Evolutionary conservation across 129 eudicot species (phyloP), one percentile per base, ranked within the genome.

Genomic region (Lonicera japonica): DNA sequence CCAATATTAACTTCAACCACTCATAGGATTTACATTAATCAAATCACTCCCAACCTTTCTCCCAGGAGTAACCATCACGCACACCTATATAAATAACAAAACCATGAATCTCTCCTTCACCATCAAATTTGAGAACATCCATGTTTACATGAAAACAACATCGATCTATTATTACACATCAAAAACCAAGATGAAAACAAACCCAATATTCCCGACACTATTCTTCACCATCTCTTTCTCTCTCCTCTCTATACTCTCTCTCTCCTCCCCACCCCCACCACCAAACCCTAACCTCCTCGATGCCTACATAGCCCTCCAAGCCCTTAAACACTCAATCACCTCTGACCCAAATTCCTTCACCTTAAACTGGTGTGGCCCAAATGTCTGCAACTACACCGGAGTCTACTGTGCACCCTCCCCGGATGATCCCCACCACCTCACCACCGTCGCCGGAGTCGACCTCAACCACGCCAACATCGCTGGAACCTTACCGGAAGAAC

Each of bases 391-490:
- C 78, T 85, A 89, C 80, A 85, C 82, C 11, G 97, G 97, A 5
- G 87, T 89, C 58, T 89, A 64, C 70, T 90, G 97, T 66, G 87
- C 94, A 18, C 81, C 97, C 10, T 79, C 94, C 15, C 81, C 73
- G 8, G 85, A 83, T 61, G 73, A 83, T 63, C 73, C 80, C 43
- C 40, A 75, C 41, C 40, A 75, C 41, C 5, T 64, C 68, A 70
- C 73, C 65, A 87, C 92, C 10, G 92, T 87, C 6, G 92, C 96
- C 55, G 95, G 95, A 11, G 65, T 89, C 7, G 96, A 83, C 73
- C 86, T 89, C 0, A 89, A 89, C 70, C 95, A 80, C 43, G 96
- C 71, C 15, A 53, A 67, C 48, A 77, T 89, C 58, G 63, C 90
- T 11, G 95, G 95, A 13, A 45, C 63, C 4, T 62, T 89, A n/a